Evolutionary conservation across 306 rosid species (phyloP), one percentile per base, ranked within the genome.

Genomic region (Crotalaria pallida): DNA sequence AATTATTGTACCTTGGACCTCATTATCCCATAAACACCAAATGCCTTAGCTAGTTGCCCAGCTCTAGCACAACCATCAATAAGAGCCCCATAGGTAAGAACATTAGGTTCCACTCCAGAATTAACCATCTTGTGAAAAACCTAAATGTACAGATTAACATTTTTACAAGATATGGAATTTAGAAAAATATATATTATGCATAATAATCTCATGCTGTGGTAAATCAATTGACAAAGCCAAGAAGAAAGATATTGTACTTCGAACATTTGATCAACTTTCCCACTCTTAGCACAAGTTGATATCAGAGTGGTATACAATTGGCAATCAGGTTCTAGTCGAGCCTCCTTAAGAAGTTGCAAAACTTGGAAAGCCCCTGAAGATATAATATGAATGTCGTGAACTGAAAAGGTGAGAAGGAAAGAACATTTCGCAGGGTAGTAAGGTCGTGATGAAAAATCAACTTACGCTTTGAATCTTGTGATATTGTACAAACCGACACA

Each of bases 21-120:
- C 97, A 94, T 59, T 65, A 94, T 88, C 68, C 98, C 98, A 80
- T 94, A 94, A 73, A 86, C 98, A 68, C 98, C 98, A 85, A 94
- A 94, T 71, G 98, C 98, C 85, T 94, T 94, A 29, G 96, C 97
- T 67, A 94, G 87, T 88, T 94, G 96, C 61, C 95, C 95, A 76
- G 92, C 97, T 88, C 88, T 88, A 60, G 91, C 97, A 84, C 98
- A 94, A 77, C 98, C 98, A 78, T 90, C 98, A 78, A 94, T 87
- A 69, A 94, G 97, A 55, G 98, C 95, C 62, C 97, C 98, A 48
- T 90, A 94, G 61, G 98, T 90, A 84, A 81, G 89, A 77, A 91
- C 83, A 33, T 90, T 90, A 48, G 98, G 96, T 71, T 90, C 95
- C 53, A 90, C 88, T 79, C 95, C 95, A 78, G 84, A 82, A 87